Evolutionary conservation across 106 monocot species (phyloP).

Genomic region (Allium fistulosum): DNA sequence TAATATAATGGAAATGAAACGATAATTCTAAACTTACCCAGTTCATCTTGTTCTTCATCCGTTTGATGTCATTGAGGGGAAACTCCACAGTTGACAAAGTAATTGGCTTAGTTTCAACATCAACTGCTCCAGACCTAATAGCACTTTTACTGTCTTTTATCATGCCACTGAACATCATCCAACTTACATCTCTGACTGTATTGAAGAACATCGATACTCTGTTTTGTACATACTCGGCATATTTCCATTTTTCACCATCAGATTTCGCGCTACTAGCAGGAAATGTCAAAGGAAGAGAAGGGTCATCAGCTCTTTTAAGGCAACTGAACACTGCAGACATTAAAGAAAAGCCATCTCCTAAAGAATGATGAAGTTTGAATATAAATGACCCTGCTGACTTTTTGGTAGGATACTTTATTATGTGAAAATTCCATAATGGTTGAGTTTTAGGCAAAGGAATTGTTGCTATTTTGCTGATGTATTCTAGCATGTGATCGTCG

Average conservation of each 20-base stretch:
- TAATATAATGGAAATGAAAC: no score
- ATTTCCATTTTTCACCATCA: neutral
- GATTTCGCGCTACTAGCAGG: slow-evolving; percentile 8
- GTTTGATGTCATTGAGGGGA: slow-evolving; percentile 1
- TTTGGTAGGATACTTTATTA: slow-evolving; percentile 59
- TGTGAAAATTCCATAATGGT: slow-evolving; percentile 59
- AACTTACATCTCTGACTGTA: slow-evolving; percentile 37
- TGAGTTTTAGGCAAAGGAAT: slow-evolving; percentile 17
- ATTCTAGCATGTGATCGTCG: slow-evolving; percentile 37
- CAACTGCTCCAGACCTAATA: slow-evolving; percentile 2
- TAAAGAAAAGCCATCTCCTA: slow-evolving; percentile 74
- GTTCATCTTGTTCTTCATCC: neutral
- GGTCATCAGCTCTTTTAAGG: slow-evolving; percentile 44
- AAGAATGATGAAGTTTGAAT: slow-evolving; percentile 69
- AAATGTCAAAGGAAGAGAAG: slow-evolving; percentile 57
- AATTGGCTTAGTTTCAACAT: slow-evolving; percentile 1
- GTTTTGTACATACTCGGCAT: neutral
- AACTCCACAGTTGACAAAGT: neutral
- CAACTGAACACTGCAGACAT: slow-evolving; percentile 60
- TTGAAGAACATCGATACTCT: slow-evolving; percentile 17
- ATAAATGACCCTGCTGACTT: slow-evolving; percentile 28
- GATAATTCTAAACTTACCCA: neutral
- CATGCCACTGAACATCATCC: slow-evolving; percentile 9
- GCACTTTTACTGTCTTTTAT: neutral
- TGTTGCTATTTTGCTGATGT: slow-evolving; percentile 35